These are phyloP conservation scores for Cercospora zeina DNA, from an alignment of 2,329 filamentous ascomycete species.

Conservation along the genomic window DNA sequence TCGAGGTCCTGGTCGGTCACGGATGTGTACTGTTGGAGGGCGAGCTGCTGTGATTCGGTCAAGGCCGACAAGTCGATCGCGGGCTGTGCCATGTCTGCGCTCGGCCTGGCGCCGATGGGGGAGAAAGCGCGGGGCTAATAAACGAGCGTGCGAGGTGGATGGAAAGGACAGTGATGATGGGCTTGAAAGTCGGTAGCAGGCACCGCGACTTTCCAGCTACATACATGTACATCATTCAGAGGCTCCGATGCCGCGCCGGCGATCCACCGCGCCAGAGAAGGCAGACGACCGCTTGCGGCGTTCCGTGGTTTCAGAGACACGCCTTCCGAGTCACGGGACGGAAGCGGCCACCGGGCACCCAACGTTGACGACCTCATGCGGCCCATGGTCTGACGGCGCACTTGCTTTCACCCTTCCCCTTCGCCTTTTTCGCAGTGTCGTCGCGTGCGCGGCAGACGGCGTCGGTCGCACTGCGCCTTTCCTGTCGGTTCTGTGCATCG, in stretches of 20 bases:
- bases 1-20: slow-evolving; percentile 81
- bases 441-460: slow-evolving; percentile 4
- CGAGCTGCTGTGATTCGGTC: slow-evolving; percentile 73
- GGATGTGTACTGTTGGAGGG: slow-evolving; percentile 82
- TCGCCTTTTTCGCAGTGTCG: background rate
- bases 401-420: background rate
- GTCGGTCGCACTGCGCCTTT: slow-evolving; percentile 22
- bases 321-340: background rate
- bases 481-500: background rate
- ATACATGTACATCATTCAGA: background rate
- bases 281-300: background rate
- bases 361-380: slow-evolving; percentile 6
- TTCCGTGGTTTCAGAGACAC: slow-evolving; percentile 4
- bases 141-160: background rate
- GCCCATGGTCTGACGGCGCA: background rate
- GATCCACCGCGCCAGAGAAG: background rate
- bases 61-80: slow-evolving; percentile 65
- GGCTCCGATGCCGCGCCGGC: slow-evolving; percentile 5
- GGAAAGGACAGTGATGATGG: slow-evolving; percentile 6
- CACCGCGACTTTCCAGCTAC: slow-evolving; percentile 4
- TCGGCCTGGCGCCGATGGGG: background rate
- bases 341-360: background rate
- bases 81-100: slow-evolving; percentile 10
- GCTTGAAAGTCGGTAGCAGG: background rate
- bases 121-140: background rate